These are phyloP conservation scores for Euphrasia arctica DNA, from an alignment of 305 asterid genomes.

Conservation along the genomic window DNA sequence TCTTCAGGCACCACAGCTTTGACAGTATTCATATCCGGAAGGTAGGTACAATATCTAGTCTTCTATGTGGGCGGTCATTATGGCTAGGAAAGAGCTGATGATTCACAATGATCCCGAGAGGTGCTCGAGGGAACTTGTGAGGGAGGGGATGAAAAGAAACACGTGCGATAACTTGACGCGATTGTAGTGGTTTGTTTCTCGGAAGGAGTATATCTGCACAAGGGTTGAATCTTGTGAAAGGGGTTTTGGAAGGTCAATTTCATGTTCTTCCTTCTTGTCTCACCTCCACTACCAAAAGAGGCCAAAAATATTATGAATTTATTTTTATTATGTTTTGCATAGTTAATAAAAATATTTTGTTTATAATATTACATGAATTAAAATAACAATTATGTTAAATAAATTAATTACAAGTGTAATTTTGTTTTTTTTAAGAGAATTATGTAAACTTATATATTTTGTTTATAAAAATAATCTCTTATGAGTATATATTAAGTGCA, in stretches of 20 bases:
- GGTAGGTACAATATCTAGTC: slow-evolving; percentile 51
- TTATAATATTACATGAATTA: too few relatives aligned
- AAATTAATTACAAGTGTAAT: too few relatives aligned
- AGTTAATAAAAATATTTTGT: too few relatives aligned
- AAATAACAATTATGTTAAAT: too few relatives aligned
- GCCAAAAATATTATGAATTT: too few relatives aligned
- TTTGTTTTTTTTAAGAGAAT: too few relatives aligned
- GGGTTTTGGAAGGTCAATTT: slow-evolving; percentile 38
- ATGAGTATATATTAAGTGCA: too few relatives aligned
- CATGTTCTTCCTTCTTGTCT: too few relatives aligned
- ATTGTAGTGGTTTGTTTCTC: slow-evolving; percentile 87
- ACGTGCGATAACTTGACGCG: slow-evolving; percentile 71
- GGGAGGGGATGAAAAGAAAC: slow-evolving; percentile 86
- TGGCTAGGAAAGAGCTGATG: slow-evolving; percentile 86
- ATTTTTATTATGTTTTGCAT: too few relatives aligned
- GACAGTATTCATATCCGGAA: slow-evolving; percentile 70
- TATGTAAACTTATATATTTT: too few relatives aligned
- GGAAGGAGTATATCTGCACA: slow-evolving; percentile 91
- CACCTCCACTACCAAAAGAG: too few relatives aligned
- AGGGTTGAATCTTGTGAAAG: slow-evolving; percentile 84
- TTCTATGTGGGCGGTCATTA: slow-evolving; percentile 57
- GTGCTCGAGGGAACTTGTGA: slow-evolving; percentile 73
- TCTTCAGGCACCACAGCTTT: slow-evolving; percentile 88
- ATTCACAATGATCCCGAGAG: slow-evolving; percentile 78
- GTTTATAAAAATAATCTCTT: too few relatives aligned